A percentile compares a stretch with the other conserved stretches of the same genome.
Conservation (phyloP, 768 basidiomycete species). For the Suillus alpinus region DNA sequence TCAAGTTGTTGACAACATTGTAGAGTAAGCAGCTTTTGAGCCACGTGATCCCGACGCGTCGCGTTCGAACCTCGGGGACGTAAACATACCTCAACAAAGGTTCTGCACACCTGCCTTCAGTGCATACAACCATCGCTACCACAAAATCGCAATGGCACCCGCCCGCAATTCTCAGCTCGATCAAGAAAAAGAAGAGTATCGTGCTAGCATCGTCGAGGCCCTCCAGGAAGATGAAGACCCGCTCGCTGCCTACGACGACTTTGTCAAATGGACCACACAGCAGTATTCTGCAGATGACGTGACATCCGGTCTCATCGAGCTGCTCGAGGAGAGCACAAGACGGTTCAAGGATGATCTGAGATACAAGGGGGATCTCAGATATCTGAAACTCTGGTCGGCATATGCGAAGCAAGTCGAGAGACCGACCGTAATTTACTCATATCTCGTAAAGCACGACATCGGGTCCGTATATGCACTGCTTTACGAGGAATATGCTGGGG, state of each 20-base stretch:
- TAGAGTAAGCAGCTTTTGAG: neutral
- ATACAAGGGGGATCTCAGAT: conserved; percentile 86
- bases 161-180: conserved; percentile 26
- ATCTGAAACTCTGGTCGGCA: conserved; percentile 88
- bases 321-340: conserved; percentile 81
- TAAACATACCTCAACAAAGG: conserved; percentile 9
- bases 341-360: conserved; percentile 79
- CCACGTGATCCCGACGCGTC: conserved; percentile 8
- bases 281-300: conserved; percentile 70
- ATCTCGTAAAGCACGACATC: conserved; percentile 69
- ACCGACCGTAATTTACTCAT: conserved; percentile 66
- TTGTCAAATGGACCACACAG: conserved; percentile 87
- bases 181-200: conserved; percentile 31
- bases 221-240: conserved; percentile 81
- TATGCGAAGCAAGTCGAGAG: conserved; percentile 81
- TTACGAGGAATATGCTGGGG: conserved; percentile 88
- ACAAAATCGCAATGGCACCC: conserved; percentile 19
- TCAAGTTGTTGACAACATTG: too few species aligned
- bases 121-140: neutral
- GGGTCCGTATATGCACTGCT: conserved; percentile 74
- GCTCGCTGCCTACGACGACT: conserved; percentile 79
- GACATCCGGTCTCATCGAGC: conserved; percentile 69
- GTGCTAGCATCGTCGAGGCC: conserved; percentile 45
- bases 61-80: neutral
- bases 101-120: neutral